Conservation (phyloP, 768 basidiomycete genomes). For the Tulasnella sp. region DNA sequence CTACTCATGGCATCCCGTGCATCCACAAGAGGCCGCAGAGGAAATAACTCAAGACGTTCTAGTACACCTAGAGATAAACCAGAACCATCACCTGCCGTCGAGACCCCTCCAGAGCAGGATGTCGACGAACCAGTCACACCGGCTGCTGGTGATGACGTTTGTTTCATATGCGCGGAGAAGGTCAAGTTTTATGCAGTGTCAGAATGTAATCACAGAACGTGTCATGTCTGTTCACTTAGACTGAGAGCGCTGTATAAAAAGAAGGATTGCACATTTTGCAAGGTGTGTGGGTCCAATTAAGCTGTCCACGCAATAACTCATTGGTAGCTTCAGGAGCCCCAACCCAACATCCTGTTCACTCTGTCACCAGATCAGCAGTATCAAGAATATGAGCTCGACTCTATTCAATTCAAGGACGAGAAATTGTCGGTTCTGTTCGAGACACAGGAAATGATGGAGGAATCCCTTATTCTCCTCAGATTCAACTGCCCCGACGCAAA, state of each 20-base stretch:
- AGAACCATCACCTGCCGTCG: too few relatives aligned
- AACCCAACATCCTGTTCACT: slow-evolving; percentile 64
- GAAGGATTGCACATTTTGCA: slow-evolving; percentile 89
- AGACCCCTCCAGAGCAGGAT: too few relatives aligned
- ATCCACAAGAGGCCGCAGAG: too few relatives aligned
- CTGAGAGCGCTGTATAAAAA: slow-evolving; percentile 89
- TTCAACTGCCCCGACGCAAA: slow-evolving; percentile 85
- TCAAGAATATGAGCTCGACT: slow-evolving; percentile 41
- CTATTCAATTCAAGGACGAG: slow-evolving; percentile 50
- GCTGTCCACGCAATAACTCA: not conserved
- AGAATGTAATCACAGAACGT: slow-evolving; percentile 86
- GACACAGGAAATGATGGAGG: slow-evolving; percentile 88
- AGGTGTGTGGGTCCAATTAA: slow-evolving; percentile 41
- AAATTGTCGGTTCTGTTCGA: slow-evolving; percentile 78
- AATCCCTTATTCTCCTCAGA: slow-evolving; percentile 75
- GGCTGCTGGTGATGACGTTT: slow-evolving; percentile 33
- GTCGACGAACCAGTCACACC: too few relatives aligned
- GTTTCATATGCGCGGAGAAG: slow-evolving; percentile 92
- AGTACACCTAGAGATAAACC: too few relatives aligned
- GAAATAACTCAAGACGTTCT: too few relatives aligned
- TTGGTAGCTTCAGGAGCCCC: slow-evolving; percentile 38
- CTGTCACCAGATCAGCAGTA: slow-evolving; percentile 47
- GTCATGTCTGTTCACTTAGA: slow-evolving; percentile 84
- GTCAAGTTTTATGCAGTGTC: slow-evolving; percentile 83
- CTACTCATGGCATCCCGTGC: too few relatives aligned